Evolutionary conservation across 192 early-diverging fungal genomes (phyloP).

Genomic region (Geranomyces variabilis): DNA sequence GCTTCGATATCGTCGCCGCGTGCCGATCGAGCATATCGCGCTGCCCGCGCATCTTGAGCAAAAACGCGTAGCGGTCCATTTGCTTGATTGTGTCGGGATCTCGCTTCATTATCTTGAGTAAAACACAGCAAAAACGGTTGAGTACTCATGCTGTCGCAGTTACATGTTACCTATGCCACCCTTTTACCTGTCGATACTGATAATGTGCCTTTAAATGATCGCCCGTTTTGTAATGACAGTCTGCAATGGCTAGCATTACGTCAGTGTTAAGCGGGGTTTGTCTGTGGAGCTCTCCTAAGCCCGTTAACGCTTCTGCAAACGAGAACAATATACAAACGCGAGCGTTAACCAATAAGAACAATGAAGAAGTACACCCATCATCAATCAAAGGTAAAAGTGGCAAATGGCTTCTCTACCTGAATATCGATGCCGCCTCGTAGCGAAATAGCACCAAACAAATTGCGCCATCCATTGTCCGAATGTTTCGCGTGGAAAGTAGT

Average conservation of each 20-base stretch:
- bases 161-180: neutral
- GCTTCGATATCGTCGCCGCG: neutral
- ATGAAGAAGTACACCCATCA: too few relatives aligned
- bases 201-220: constrained; percentile 7
- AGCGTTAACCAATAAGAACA: too few relatives aligned
- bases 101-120: neutral
- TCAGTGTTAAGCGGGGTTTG: constrained; percentile 1
- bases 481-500: neutral
- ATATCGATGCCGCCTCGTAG: constrained; percentile 4
- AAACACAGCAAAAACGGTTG: too few relatives aligned
- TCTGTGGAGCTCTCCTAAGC: neutral
- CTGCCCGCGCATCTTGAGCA: constrained; percentile 2
- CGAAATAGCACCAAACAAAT: constrained; percentile 5
- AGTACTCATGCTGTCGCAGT: too few relatives aligned
- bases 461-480: neutral
- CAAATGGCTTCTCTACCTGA: neutral
- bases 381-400: too few relatives aligned
- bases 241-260: constrained; percentile 14
- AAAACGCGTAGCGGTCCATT: constrained; percentile 15
- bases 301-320: neutral
- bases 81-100: constrained; percentile 7
- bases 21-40: constrained; percentile 4
- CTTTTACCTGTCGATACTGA: neutral
- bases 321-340: neutral
- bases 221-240: constrained; percentile 13